Evolutionary conservation across 1,284 basidiomycete species (phyloP), one percentile per base, ranked within the genome.

Genomic region (Cerrena zonata): DNA sequence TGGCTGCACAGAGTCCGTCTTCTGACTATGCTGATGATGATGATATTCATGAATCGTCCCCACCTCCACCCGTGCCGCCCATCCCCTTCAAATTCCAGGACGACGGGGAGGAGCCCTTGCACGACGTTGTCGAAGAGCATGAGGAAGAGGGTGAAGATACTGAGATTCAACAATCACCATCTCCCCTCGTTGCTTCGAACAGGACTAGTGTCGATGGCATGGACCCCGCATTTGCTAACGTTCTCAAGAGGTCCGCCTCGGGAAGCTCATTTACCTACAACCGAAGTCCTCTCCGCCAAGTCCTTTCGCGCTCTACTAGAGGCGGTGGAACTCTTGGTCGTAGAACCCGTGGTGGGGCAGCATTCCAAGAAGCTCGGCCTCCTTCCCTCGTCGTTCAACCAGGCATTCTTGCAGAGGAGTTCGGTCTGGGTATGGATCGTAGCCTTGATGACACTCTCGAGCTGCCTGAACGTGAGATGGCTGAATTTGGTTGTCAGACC

Each of bases 171-270:
- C 71, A 72, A 13, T 75, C 77, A 1, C 72, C 71, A 2, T 74
- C 71, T 5, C 70, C 67, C 15, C 63, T 66, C 42, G 42, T 56
- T 18, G 49, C 63, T 21, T 81, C 80, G 2, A 84, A 83, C 54
- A 71, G 75, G 27, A 77, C 77, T 2, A 89, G 85, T 57, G 73
- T 90, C 10, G 89, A 91, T 48, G 88, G 88, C 37, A 89, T 91
- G 85, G 89, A 91, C 58, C 89, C 89, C 10, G 76, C 71, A 0
- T 91, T 89, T 61, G 87, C 88, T 49, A 89, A 89, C 54, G 72
- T 90, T 13, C 77, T 89, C 37, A 77, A 77, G 51, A 78, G 79
- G 25, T 73, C 79, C 2, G 72, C 78, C 0, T 83, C 84, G 7
- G 72, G 76, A 47, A 73, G 74, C 22, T 78, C 83, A 1, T 40